Base-by-base conservation (phyloP, 2,329 filamentous ascomycete species). In the Fusarium torulosum region DNA sequence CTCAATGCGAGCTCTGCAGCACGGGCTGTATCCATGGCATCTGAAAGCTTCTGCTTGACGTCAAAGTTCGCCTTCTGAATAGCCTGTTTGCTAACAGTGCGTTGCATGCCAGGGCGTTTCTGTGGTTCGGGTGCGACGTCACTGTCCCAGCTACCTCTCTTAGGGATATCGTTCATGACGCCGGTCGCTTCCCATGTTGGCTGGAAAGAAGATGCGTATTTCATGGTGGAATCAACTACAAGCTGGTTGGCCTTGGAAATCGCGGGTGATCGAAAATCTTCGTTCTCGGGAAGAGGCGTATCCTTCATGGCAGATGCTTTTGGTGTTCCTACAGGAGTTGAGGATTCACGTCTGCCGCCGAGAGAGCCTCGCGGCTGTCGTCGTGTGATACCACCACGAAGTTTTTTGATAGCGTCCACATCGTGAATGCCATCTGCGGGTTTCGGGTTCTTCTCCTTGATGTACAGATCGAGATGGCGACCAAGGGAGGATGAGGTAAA, bases 401-500 rank as follows among this genome's bases (percentile, higher is more conserved):
- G 82, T 78, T 91, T 92, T 70, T 88, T 87, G 74, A 98, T 98
- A 78, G 93, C 92, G 9, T 95, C 92, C 59, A 97, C 92, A 81
- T 97, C 86, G 79, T 98, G 95, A 44, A 97, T 81, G 49, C 94
- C 94, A 79, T 98, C 95, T 8, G 91, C 82, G 2, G 90, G 86
- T 79, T 94, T 96, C 2, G 95, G 93, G 77, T 97, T 97, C 81
- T 94, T 96, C 60, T 94, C 91, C 75, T 94, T 94, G 74, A 97
- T 94, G 78, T 96, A 97, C 38, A 97, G 87, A 77, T 98, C 95
- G 70, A 97, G 89, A 79, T 98, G 95, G 44, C 95, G 91, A 49
- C 95, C 95, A 53, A 98, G 88, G 4, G 93, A 97, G 17, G 94
- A 97, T 2, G 94, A 97, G 17, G 95, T 97, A 76, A 97, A 98